Evolutionary conservation across 345 rosid species (phyloP).

Genomic region (Reutealis trisperma): DNA sequence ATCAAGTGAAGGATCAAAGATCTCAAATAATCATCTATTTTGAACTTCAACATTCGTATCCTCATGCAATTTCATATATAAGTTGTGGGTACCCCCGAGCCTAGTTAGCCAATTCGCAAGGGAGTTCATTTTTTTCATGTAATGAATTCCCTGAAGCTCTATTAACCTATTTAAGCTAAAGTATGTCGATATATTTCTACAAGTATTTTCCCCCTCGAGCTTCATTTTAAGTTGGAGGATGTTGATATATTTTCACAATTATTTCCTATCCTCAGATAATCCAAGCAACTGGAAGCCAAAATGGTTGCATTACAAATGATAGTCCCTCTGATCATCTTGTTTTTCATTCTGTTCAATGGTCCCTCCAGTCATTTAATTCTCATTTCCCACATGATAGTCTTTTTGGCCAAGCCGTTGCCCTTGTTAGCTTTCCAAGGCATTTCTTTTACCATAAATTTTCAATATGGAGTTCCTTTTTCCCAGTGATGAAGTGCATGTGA

Average conservation of each 20-base stretch:
- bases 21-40: neutral
- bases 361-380: neutral
- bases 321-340: neutral
- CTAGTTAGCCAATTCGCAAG: neutral
- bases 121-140: neutral
- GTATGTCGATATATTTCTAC: neutral
- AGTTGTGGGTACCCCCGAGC: neutral
- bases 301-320: neutral
- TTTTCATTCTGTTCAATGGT: neutral
- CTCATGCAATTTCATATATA: neutral
- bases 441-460: neutral
- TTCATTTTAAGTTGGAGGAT: no score
- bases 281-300: neutral
- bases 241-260: neutral
- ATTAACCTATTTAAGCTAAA: neutral
- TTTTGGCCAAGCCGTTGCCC: neutral
- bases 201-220: neutral
- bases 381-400: neutral
- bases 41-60: neutral
- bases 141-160: neutral
- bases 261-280: neutral
- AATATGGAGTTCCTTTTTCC: neutral
- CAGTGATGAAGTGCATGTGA: neutral
- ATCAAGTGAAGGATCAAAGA: neutral
- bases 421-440: neutral